Percentiles rank a stretch among this genome's conserved stretches.
phyloP scores from a whole-genome alignment of 2,329 filamentous ascomycete genomes.

The Colletotrichum theobromicola region DNA sequence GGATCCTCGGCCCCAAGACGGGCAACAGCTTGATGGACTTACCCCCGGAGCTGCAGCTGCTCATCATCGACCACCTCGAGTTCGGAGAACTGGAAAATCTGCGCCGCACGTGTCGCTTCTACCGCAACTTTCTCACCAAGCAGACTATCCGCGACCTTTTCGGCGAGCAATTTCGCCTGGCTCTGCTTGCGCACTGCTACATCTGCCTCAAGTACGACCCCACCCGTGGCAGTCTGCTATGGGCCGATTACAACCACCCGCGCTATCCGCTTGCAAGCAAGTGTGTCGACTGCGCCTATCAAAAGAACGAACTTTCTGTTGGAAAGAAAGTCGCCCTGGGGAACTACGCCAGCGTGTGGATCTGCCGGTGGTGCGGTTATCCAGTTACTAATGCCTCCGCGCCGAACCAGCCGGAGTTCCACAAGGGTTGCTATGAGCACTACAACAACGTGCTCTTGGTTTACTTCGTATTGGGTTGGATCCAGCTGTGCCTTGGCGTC shows the following conservation, averaged over 20 bases:
- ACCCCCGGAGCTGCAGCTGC: conserved; percentile 46
- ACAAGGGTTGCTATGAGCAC: conserved; percentile 40
- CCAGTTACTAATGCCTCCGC: conserved; percentile 36
- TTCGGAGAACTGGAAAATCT: conserved; percentile 49
- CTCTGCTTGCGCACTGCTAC: conserved; percentile 44
- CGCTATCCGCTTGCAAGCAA: conserved; percentile 43
- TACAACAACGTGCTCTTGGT: conserved; percentile 41
- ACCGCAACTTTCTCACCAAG: conserved; percentile 39
- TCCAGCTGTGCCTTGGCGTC: conserved; percentile 41
- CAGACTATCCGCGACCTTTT: conserved; percentile 40
- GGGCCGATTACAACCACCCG: conserved; percentile 30
- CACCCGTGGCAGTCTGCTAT: conserved; percentile 34
- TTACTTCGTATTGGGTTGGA: conserved; percentile 42
- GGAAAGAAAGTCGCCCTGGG: conserved; percentile 42
- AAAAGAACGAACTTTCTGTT: conserved; percentile 37
- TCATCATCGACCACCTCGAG: conserved; percentile 43
- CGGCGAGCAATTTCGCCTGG: conserved; percentile 33
- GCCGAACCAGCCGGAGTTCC: conserved; percentile 43
- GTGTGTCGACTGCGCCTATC: conserved; percentile 44
- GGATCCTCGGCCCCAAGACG: conserved; percentile 7
- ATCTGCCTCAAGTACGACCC: conserved; percentile 41
- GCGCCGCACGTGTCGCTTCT: conserved; percentile 43
- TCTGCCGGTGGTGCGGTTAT: conserved; percentile 51
- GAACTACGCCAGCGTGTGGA: conserved; percentile 36
- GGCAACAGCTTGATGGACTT: conserved; percentile 35